Evolutionary conservation across 2,329 filamentous ascomycete species (phyloP).

Genomic region (Xylariomycetidae sp.): DNA sequence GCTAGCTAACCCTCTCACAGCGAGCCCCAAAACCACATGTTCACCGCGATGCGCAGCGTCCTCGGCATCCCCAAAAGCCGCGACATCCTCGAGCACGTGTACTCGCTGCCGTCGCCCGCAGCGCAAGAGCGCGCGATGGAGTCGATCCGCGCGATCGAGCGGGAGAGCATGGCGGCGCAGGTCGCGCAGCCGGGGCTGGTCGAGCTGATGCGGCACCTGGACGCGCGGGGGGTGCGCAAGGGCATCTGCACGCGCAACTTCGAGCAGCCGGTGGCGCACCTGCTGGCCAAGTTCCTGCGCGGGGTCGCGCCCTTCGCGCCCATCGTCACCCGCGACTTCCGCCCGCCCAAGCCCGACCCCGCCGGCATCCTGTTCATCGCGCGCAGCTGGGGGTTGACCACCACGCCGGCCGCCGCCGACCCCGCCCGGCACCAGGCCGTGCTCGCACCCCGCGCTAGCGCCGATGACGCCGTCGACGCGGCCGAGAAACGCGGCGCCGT

Average conservation of each 20-base stretch:
- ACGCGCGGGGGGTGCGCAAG: constrained; percentile 60
- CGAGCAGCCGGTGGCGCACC: constrained; percentile 67
- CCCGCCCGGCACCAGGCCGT: not conserved
- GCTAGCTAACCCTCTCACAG: too few relatives aligned
- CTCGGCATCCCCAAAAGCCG: constrained; percentile 64
- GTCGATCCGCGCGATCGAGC: constrained; percentile 73
- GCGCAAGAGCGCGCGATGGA: constrained; percentile 60
- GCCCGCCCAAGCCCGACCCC: constrained; percentile 79
- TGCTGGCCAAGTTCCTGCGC: constrained; percentile 69
- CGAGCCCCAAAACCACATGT: constrained; percentile 94
- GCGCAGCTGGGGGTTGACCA: constrained; percentile 60
- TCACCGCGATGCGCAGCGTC: constrained; percentile 72
- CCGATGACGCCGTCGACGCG: constrained; percentile 9
- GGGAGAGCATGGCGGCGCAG: constrained; percentile 58
- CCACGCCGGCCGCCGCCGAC: not conserved
- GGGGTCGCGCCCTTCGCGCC: constrained; percentile 60
- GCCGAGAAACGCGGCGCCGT: constrained; percentile 6
- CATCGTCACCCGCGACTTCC: constrained; percentile 78
- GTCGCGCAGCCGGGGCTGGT: constrained; percentile 74
- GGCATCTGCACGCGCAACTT: constrained; percentile 95
- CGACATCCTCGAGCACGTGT: constrained; percentile 89
- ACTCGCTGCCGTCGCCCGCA: constrained; percentile 57
- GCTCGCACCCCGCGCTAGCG: not conserved
- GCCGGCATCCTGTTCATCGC: constrained; percentile 86
- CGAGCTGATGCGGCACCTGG: constrained; percentile 76